Base-by-base conservation (phyloP, 2,329 filamentous ascomycete genomes). In the Exophiala calicioides region DNA sequence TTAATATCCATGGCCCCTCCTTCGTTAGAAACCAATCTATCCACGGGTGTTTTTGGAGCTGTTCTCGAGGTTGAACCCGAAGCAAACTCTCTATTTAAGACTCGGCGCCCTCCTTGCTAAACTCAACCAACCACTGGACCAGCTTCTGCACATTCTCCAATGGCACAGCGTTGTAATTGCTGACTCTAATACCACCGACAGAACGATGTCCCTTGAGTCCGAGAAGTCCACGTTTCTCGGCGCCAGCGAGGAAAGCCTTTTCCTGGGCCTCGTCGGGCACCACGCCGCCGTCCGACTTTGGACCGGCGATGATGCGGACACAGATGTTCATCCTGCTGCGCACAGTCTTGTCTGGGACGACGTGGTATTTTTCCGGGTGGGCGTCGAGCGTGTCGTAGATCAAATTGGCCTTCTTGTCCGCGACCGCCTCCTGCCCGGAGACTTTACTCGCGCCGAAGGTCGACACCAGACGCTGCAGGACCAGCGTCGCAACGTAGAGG, bases 271-370 rank as follows among this genome's bases (percentile, higher is more conserved):
- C 57, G 26, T 59, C 57, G 4, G 53, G 36, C 23, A 29, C 40
- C 6, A 44, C 44, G 16, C 39, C 31, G 84, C 80, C 33, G 76
- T 79, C 36, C 74, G 66, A 65, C 31, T 49, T 46, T 13, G 33
- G n/a, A 8, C 46, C 60, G 69, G 74, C 62, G 73, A 75, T 74
- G 13, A 95, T 78, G 12, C 90, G 76, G 77, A 96, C 96, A 76
- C 90, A 96, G 48, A 97, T 87, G 69, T 97, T 97, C 86, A 97
- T 95, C 44, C 89, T 77, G 59, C 88, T 95, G 46, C 90, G 85
- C 3, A 79, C 85, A 16, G 73, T 73, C 69, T 86, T 86, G 58
- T 86, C 78, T 0, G 90, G 88, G 0, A 96, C 82, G 23, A 96
- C 79, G 41, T 73, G 76, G 71, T 94, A 97, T 9, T 38, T 34